Evolutionary conservation across 495 filamentous ascomycete genomes (phyloP).

Genomic region (Aspergillus asperescens): DNA sequence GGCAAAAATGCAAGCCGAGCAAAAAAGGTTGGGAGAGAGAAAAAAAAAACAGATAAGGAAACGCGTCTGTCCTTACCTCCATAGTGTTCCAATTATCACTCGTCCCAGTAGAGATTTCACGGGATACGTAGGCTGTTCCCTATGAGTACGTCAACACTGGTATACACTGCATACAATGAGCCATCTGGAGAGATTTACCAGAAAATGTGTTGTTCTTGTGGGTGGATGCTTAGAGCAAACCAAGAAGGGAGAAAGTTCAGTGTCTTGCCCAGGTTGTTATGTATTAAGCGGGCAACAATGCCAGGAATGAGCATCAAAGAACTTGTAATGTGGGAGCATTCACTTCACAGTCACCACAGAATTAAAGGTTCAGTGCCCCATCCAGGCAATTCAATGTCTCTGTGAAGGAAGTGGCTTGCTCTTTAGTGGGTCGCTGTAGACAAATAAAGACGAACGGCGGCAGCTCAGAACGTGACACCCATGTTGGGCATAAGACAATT

Average conservation of each 20-base stretch:
- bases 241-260: neutral
- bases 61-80: slow-evolving; percentile 16
- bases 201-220: neutral
- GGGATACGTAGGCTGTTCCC: neutral
- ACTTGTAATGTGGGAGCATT: neutral
- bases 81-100: neutral
- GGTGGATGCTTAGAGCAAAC: neutral
- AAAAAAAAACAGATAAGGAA: neutral
- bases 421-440: slow-evolving; percentile 3
- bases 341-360: neutral
- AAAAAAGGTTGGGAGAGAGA: no score
- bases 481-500: slow-evolving; percentile 3
- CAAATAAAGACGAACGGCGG: slow-evolving; percentile 5
- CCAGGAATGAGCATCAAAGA: neutral
- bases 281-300: neutral
- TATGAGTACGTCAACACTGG: neutral
- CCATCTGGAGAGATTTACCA: neutral
- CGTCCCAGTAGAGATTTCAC: neutral
- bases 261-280: neutral
- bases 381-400: slow-evolving; percentile 6
- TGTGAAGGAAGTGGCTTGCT: neutral
- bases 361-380: neutral
- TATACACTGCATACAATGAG: neutral
- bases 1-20: neutral
- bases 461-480: slow-evolving; percentile 7